Conservation (phyloP, 768 basidiomycete genomes). For the Mycena capillaripes region DNA sequence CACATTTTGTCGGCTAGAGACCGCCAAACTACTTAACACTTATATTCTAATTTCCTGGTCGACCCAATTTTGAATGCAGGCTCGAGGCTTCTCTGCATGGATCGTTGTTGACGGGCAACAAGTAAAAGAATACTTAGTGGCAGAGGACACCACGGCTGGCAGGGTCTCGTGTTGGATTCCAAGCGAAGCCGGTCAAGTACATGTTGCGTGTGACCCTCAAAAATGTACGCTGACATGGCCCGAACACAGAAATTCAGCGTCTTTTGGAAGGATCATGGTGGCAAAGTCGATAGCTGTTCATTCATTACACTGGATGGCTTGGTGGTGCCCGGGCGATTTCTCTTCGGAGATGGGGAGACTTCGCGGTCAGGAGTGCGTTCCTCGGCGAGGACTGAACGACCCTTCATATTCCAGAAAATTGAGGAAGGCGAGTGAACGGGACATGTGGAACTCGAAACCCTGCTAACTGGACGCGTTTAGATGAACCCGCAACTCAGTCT, state of each 20-base stretch:
- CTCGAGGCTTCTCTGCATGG: slow-evolving; percentile 79
- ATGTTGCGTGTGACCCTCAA: slow-evolving; percentile 19
- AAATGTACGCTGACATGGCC: slow-evolving; percentile 10
- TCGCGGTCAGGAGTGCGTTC: slow-evolving; percentile 68
- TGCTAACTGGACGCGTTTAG: slow-evolving; percentile 26
- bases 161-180: slow-evolving; percentile 79
- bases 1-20: background rate
- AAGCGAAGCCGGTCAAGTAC: slow-evolving; percentile 70
- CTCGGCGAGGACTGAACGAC: slow-evolving; percentile 64
- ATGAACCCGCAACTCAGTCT: slow-evolving; percentile 29
- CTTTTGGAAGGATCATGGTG: slow-evolving; percentile 75
- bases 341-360: slow-evolving; percentile 69
- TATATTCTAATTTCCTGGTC: background rate
- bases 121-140: slow-evolving; percentile 70
- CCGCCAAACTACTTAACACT: background rate
- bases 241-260: slow-evolving; percentile 66
- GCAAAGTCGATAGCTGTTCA: slow-evolving; percentile 65
- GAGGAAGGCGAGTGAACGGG: slow-evolving; percentile 51
- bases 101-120: slow-evolving; percentile 65
- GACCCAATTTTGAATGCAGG: slow-evolving; percentile 55
- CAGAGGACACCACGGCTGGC: slow-evolving; percentile 58
- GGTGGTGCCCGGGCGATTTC: slow-evolving; percentile 72
- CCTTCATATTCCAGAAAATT: slow-evolving; percentile 70
- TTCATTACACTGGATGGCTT: slow-evolving; percentile 78
- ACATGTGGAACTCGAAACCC: background rate